These are phyloP conservation scores for Pinus tabuliformis DNA, from an alignment of 75 land plant genomes.

Conservation along the genomic window DNA sequence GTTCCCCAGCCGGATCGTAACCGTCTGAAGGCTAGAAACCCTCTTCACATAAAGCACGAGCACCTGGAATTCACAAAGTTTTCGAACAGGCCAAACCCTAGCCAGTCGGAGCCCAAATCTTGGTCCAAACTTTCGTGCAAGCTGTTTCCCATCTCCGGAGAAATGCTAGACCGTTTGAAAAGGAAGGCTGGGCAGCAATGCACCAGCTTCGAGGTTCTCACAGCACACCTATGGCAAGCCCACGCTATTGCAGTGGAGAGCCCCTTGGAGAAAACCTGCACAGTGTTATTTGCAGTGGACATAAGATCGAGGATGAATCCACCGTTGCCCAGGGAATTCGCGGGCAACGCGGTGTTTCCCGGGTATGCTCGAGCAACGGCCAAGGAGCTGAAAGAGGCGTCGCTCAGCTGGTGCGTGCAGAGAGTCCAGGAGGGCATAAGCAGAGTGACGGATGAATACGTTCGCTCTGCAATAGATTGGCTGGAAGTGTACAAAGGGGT, in stretches of 20 bases:
- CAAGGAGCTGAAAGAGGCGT: slow-evolving; percentile 19
- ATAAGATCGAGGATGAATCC: slow-evolving; percentile 30
- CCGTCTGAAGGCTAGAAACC: slow-evolving; percentile 41
- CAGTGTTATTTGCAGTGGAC: slow-evolving; percentile 42
- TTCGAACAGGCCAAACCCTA: neutral
- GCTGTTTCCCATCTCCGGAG: slow-evolving; percentile 25
- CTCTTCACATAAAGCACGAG: slow-evolving; percentile 37
- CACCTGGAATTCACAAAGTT: slow-evolving; percentile 31
- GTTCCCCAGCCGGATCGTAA: slow-evolving; percentile 35
- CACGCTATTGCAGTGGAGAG: slow-evolving; percentile 10
- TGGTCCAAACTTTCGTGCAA: slow-evolving; percentile 16
- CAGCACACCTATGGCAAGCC: slow-evolving; percentile 51
- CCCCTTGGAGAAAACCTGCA: slow-evolving; percentile 15
- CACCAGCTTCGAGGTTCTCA: slow-evolving; percentile 40
- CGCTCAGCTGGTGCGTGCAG: slow-evolving; percentile 29
- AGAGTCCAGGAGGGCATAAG: slow-evolving; percentile 26
- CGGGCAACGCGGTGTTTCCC: slow-evolving; percentile 44
- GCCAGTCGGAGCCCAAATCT: neutral
- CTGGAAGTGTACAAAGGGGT: slow-evolving; percentile 42
- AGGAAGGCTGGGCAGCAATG: slow-evolving; percentile 12
- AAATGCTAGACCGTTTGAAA: slow-evolving; percentile 22
- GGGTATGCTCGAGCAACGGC: slow-evolving; percentile 36
- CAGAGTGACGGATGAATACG: slow-evolving; percentile 39
- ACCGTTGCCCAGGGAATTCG: slow-evolving; percentile 25
- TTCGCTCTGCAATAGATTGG: slow-evolving; percentile 57